These are phyloP conservation scores for Tolypocladium nubicola DNA, from an alignment of 2,329 filamentous ascomycete species.

Conservation along the genomic window DNA sequence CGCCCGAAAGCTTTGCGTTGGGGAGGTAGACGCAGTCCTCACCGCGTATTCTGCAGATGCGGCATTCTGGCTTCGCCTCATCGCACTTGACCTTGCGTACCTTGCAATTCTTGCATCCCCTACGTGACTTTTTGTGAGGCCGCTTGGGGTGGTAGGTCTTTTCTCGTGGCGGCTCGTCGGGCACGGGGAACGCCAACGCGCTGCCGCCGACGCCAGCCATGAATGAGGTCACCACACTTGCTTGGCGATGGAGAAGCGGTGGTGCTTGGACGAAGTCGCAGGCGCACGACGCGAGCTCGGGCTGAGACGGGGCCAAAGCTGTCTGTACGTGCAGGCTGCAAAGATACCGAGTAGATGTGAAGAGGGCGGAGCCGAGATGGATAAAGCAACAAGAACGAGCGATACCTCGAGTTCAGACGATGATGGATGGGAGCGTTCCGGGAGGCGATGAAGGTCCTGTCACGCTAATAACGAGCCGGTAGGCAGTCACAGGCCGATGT, in stretches of 20 bases:
- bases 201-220: background rate
- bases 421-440: background rate
- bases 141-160: conserved; percentile 32
- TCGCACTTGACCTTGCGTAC: conserved; percentile 45
- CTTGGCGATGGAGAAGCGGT: background rate
- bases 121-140: conserved; percentile 44
- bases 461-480: background rate
- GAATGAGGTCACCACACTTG: background rate
- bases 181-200: background rate
- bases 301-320: background rate
- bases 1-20: conserved; percentile 4
- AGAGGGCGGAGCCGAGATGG: background rate
- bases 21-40: conserved; percentile 35
- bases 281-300: background rate
- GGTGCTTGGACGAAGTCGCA: background rate
- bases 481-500: background rate
- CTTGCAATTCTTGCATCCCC: conserved; percentile 45
- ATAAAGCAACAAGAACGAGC: background rate
- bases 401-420: background rate
- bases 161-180: background rate
- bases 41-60: conserved; percentile 35
- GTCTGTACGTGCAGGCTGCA: background rate
- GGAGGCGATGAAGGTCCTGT: background rate
- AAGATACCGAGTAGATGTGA: background rate
- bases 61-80: conserved; percentile 38